These are phyloP conservation scores for Lasiosphaeriaceae sp. DNA, from an alignment of 495 filamentous ascomycete genomes.

Conservation along the genomic window DNA sequence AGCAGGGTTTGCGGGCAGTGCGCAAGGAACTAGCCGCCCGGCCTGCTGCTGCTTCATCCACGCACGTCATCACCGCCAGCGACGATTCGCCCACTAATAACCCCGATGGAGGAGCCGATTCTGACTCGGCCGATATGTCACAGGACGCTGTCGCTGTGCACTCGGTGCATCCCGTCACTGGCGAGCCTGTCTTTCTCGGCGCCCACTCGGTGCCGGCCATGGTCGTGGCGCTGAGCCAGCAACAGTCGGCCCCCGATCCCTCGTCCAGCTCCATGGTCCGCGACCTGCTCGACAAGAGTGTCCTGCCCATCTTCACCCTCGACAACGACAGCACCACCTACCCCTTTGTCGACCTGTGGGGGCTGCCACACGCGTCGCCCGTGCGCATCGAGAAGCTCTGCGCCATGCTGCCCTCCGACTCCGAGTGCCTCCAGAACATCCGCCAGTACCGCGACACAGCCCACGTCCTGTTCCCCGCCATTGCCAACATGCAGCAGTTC, in stretches of 20 bases:
- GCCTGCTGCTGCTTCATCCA: neutral
- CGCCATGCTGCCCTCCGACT: constrained; percentile 6
- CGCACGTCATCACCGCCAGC: neutral
- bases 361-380: constrained; percentile 4
- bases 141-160: constrained; percentile 1
- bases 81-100: neutral
- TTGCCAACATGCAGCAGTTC: constrained; percentile 9
- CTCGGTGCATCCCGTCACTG: constrained; percentile 2
- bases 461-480: constrained; percentile 3
- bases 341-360: constrained; percentile 7
- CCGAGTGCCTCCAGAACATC: constrained; percentile 4
- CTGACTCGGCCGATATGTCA: neutral
- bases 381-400: constrained; percentile 9
- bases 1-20: neutral
- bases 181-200: constrained; percentile 7
- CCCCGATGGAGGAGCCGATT: neutral
- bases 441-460: constrained; percentile 8
- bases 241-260: neutral
- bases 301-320: constrained; percentile 11
- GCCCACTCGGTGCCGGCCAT: constrained; percentile 8
- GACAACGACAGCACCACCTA: constrained; percentile 10
- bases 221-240: constrained; percentile 7
- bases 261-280: neutral
- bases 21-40: neutral
- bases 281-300: constrained; percentile 10